Percentiles rank a stretch among this genome's conserved stretches.
phyloP scores from a whole-genome alignment of 306 rosid species.

The Fragaria nilgerrensis region DNA sequence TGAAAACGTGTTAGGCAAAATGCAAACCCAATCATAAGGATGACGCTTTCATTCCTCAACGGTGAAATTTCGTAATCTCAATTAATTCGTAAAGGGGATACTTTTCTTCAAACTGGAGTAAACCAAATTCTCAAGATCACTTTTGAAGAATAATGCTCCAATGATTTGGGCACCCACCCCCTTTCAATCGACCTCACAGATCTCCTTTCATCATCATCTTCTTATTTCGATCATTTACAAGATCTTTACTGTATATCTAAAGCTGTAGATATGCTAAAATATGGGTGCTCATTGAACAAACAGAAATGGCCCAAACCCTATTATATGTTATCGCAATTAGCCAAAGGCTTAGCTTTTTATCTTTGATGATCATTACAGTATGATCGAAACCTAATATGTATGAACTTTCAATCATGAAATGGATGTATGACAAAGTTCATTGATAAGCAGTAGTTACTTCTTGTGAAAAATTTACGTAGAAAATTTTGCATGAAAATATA shows the following conservation, averaged over 20 bases:
- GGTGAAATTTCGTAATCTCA: conserved; percentile 31
- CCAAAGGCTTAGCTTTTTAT: conserved; percentile 27
- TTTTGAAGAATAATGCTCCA: conserved; percentile 56
- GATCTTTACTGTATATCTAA: background rate
- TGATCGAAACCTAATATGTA: conserved; percentile 19
- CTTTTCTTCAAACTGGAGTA: conserved; percentile 67
- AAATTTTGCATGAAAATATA: conserved; percentile 24
- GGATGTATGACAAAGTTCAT: conserved; percentile 25
- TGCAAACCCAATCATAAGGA: conserved; percentile 70
- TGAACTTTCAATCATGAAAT: conserved; percentile 45
- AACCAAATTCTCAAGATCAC: conserved; percentile 21
- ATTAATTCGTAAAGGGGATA: conserved; percentile 48
- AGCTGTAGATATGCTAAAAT: conserved; percentile 10
- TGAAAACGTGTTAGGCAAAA: conserved; percentile 62
- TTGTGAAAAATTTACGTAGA: background rate
- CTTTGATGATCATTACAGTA: conserved; percentile 36
- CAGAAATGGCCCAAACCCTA: conserved; percentile 45
- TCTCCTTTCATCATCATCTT: conserved; percentile 19
- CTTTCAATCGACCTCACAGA: conserved; percentile 33
- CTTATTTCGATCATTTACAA: background rate
- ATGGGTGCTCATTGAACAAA: conserved; percentile 30
- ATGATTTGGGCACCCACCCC: conserved; percentile 57
- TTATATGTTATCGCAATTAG: conserved; percentile 27
- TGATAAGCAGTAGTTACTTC: background rate
- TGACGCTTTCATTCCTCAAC: conserved; percentile 33